These are phyloP conservation scores for Pichia sp. DNA, from an alignment of 1,139 yeast species.

Conservation along the genomic window DNA sequence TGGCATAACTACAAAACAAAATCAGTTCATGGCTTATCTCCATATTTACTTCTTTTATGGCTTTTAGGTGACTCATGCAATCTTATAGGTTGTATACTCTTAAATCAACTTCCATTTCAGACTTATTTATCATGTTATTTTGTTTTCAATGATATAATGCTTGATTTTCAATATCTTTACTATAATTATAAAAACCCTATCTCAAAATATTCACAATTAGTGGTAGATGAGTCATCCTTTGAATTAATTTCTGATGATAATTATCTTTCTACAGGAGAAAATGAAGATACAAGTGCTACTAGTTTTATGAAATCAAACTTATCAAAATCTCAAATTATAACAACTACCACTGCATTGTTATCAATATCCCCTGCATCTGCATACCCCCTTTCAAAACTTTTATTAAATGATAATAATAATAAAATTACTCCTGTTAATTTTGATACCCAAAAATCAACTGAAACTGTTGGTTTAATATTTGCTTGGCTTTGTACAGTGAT, in stretches of 20 bases:
- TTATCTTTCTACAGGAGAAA: not conserved
- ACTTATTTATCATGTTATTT: constrained; percentile 68
- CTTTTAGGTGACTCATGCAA: constrained; percentile 80
- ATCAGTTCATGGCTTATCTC: constrained; percentile 80
- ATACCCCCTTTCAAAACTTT: not conserved
- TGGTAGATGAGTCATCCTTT: not conserved
- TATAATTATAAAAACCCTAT: constrained; percentile 31
- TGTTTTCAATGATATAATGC: constrained; percentile 59
- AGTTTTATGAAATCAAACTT: not conserved
- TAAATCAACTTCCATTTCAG: constrained; percentile 73
- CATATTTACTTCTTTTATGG: constrained; percentile 69
- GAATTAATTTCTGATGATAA: constrained; percentile 1
- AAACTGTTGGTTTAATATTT: constrained; percentile 43
- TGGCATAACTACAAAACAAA: constrained; percentile 63
- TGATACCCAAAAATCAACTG: not conserved
- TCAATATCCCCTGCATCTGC: constrained; percentile 5
- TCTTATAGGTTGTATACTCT: constrained; percentile 64
- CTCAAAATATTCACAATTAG: not conserved
- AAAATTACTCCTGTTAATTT: not conserved
- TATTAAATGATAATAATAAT: not conserved
- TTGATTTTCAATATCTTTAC: constrained; percentile 71
- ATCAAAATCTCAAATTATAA: not conserved
- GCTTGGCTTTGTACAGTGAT: constrained; percentile 81
- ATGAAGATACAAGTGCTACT: not conserved
- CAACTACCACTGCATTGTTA: constrained; percentile 7